phyloP scores from a whole-genome alignment of 2,329 filamentous ascomycete genomes.

The Alternaria gansuensis region DNA sequence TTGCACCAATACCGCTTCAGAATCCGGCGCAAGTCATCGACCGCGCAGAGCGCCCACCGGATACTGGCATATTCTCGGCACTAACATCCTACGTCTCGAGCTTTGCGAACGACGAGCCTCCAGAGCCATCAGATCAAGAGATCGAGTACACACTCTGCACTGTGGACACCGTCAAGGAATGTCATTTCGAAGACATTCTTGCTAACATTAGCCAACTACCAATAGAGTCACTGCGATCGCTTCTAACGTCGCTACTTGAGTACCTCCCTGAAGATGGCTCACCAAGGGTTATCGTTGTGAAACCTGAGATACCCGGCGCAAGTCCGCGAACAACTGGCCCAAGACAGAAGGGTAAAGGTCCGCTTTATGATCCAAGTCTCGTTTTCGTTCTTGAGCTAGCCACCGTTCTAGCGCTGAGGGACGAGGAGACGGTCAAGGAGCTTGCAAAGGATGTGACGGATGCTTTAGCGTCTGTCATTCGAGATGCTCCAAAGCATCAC shows the following conservation, averaged over 20 bases:
- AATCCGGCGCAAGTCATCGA: conserved; percentile 93
- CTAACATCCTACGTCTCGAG: conserved; percentile 98
- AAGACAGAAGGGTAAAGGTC: conserved; percentile 64
- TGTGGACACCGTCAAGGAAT: conserved; percentile 92
- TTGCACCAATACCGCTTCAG: conserved; percentile 87
- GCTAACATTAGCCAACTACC: conserved; percentile 79
- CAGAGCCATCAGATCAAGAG: conserved; percentile 96
- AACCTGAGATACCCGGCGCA: conserved; percentile 77
- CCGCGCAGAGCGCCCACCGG: conserved; percentile 77
- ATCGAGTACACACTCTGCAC: conserved; percentile 94
- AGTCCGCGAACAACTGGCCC: conserved; percentile 68
- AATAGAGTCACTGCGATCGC: conserved; percentile 63
- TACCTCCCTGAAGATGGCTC: conserved; percentile 88
- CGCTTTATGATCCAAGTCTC: conserved; percentile 82
- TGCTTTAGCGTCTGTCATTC: conserved; percentile 79
- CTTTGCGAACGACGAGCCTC: conserved; percentile 96
- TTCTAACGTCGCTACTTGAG: conserved; percentile 78
- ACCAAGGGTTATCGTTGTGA: conserved; percentile 85
- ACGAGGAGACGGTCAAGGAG: conserved; percentile 73
- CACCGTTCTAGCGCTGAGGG: conserved; percentile 80
- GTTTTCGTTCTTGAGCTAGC: conserved; percentile 93
- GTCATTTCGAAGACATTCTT: conserved; percentile 83
- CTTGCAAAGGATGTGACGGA: conserved; percentile 84
- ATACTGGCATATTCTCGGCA: conserved; percentile 89
- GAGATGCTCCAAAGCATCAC: conserved; percentile 81